These are phyloP conservation scores for Pythium angustatum DNA, from an alignment of 352 stramenopile genomes.

Conservation along the genomic window DNA sequence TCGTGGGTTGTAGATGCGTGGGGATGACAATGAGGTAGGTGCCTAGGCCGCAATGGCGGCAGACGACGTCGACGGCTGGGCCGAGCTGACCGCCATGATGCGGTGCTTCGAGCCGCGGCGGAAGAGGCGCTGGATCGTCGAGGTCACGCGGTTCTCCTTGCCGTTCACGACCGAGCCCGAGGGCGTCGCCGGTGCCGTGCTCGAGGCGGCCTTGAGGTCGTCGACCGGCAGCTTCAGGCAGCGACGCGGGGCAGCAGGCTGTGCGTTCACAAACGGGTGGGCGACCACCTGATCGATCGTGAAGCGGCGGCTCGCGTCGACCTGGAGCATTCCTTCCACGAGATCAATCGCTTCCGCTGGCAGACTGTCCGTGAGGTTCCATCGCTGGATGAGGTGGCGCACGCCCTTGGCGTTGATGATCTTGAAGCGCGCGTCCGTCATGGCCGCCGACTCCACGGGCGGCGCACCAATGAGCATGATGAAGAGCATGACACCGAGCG, in stretches of 20 bases:
- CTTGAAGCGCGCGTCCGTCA: constrained; percentile 59
- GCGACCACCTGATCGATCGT: constrained; percentile 61
- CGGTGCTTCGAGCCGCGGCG: constrained; percentile 31
- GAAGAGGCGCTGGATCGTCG: constrained; percentile 30
- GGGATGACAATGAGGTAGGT: not conserved
- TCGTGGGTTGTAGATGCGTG: constrained; percentile 8
- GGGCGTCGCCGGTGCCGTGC: constrained; percentile 2
- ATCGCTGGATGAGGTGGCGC: constrained; percentile 62
- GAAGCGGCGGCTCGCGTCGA: constrained; percentile 53
- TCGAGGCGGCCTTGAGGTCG: constrained; percentile 18
- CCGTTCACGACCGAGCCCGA: not conserved
- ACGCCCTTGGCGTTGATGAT: constrained; percentile 62
- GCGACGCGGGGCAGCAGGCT: constrained; percentile 19
- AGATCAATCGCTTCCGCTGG: constrained; percentile 60
- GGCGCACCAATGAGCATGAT: constrained; percentile 77
- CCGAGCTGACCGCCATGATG: constrained; percentile 34
- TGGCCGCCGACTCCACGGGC: constrained; percentile 61
- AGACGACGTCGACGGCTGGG: constrained; percentile 15
- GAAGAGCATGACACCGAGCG: constrained; percentile 85
- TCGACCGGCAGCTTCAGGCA: constrained; percentile 16
- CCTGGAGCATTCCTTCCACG: constrained; percentile 59
- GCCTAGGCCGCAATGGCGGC: constrained; percentile 21
- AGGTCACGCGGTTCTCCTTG: constrained; percentile 24
- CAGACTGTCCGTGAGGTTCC: constrained; percentile 62
- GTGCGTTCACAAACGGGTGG: constrained; percentile 55